Evolutionary conservation across 176 grass and related monocot species (phyloP).

Genomic region (Leersia perrieri): DNA sequence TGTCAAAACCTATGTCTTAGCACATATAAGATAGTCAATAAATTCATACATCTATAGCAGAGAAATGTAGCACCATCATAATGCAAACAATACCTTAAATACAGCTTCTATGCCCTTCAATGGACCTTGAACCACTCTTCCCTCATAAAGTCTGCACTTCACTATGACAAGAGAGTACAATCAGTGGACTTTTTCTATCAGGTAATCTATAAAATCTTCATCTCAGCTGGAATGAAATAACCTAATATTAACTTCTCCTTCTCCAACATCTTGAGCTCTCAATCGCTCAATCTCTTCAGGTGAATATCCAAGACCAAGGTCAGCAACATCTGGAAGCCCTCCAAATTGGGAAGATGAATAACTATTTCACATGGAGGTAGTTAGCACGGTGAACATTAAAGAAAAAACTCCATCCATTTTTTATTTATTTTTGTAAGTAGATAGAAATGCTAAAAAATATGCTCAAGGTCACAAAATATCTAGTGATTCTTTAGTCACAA

Average conservation of each 20-base stretch:
- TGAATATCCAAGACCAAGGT: constrained; percentile 54
- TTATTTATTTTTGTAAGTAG: constrained; percentile 12
- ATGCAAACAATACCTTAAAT: constrained; percentile 63
- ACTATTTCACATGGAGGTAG: constrained; percentile 44
- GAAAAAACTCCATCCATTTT: background rate
- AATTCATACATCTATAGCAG: constrained; percentile 24
- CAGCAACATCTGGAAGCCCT: constrained; percentile 46
- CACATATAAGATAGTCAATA: constrained; percentile 47
- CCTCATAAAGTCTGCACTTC: constrained; percentile 83
- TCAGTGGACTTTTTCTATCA: constrained; percentile 17
- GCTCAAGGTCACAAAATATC: constrained; percentile 14
- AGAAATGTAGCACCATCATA: constrained; percentile 21
- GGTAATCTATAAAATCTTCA: background rate
- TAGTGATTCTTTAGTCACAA: background rate
- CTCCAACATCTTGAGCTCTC: constrained; percentile 76
- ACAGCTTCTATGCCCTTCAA: constrained; percentile 56
- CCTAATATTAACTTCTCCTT: constrained; percentile 97
- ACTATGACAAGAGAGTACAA: constrained; percentile 50
- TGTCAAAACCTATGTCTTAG: constrained; percentile 55
- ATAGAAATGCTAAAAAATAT: background rate
- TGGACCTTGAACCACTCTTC: constrained; percentile 80
- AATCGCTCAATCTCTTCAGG: constrained; percentile 59
- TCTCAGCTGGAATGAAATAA: constrained; percentile 32
- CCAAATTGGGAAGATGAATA: constrained; percentile 83
- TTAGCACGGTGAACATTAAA: constrained; percentile 7